Percentiles rank a stretch among this genome's conserved stretches.
These are phyloP conservation scores for Phoma sp. DNA, from an alignment of 2,329 filamentous ascomycete genomes.

Conservation along the genomic window DNA sequence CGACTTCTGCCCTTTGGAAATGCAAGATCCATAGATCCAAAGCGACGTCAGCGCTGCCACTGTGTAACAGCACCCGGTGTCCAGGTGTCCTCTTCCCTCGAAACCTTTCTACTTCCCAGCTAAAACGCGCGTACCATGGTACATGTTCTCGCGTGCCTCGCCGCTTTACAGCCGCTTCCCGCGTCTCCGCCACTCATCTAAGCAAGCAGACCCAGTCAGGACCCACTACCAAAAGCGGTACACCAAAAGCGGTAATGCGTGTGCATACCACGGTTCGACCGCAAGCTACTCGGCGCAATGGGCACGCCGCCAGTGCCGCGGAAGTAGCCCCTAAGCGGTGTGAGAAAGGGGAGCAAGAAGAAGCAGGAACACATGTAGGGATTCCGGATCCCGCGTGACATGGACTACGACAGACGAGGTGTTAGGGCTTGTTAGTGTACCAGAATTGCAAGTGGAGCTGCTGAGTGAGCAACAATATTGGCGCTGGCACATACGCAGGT, in stretches of 20 bases:
- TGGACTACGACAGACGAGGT: constrained; percentile 3
- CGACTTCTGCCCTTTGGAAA: background rate
- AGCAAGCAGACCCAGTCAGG: constrained; percentile 4
- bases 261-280: constrained; percentile 2
- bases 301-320: constrained; percentile 7
- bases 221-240: background rate
- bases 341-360: background rate
- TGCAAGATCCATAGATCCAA: constrained; percentile 3
- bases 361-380: background rate
- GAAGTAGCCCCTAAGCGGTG: constrained; percentile 5
- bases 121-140: constrained; percentile 16
- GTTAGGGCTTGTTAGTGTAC: constrained; percentile 20
- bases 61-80: background rate
- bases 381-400: constrained; percentile 5
- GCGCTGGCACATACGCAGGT: too few species aligned
- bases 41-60: background rate
- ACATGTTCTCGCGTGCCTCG: constrained; percentile 9
- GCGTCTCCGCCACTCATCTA: background rate
- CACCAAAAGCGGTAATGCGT: constrained; percentile 1
- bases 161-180: constrained; percentile 16
- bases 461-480: constrained; percentile 3
- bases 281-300: constrained; percentile 7
- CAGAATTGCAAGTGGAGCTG: constrained; percentile 16
- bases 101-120: background rate
- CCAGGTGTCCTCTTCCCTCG: background rate